Conservation (phyloP, 306 rosid genomes). For the Inga oerstediana region DNA sequence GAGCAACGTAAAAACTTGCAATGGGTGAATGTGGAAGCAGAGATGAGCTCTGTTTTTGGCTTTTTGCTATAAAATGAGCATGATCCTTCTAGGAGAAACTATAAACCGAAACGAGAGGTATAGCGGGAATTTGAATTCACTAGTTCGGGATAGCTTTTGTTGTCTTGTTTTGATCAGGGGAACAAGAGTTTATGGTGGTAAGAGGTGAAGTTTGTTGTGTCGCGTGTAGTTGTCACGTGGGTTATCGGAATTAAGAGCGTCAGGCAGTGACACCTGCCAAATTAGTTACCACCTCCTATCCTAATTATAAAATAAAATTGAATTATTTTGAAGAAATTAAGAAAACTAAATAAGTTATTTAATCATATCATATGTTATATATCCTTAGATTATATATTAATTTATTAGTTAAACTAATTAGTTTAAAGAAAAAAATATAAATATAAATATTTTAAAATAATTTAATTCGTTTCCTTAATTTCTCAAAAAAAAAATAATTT, state of each 20-base stretch:
- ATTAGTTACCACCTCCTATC: not conserved
- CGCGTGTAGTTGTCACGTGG: not conserved
- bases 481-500: too few species aligned
- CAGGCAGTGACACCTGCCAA: slow-evolving; percentile 31
- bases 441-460: too few species aligned
- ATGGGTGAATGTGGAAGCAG: not conserved
- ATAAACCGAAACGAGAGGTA: not conserved
- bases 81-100: not conserved
- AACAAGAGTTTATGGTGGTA: not conserved
- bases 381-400: too few species aligned
- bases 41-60: slow-evolving; percentile 9
- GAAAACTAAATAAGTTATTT: too few species aligned
- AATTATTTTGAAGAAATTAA: too few species aligned
- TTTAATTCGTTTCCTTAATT: too few species aligned
- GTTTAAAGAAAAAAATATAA: too few species aligned
- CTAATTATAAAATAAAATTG: too few species aligned
- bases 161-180: not conserved
- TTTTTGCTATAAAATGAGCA: slow-evolving; percentile 24
- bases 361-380: too few species aligned
- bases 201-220: not conserved
- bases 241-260: not conserved
- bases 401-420: too few species aligned
- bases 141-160: not conserved
- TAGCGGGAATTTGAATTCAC: not conserved
- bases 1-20: not conserved